phyloP scores from a whole-genome alignment of 176 grass and related monocot genomes.

The Rhipidocladum racemiflorum region DNA sequence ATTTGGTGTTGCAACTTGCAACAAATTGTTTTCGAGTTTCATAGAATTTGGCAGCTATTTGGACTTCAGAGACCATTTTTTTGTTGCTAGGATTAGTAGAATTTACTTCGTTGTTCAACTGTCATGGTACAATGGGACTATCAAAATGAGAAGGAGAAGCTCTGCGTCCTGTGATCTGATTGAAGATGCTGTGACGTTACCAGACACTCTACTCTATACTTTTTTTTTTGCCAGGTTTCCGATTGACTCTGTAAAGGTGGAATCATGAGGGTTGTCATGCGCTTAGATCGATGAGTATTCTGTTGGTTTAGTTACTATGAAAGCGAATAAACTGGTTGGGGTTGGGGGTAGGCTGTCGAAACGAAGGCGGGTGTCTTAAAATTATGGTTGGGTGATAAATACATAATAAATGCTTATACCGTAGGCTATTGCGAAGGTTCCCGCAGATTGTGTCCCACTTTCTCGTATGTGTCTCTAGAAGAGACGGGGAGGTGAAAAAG shows the following conservation, averaged over 20 bases:
- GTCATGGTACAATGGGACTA: neutral
- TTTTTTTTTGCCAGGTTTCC: neutral
- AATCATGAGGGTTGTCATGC: neutral
- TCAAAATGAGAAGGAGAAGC: neutral
- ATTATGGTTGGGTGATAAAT: slow-evolving; percentile 23
- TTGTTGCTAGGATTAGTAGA: neutral
- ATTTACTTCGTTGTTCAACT: neutral
- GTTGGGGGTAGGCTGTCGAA: neutral
- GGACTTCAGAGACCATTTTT: too few species aligned
- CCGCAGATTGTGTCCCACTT: neutral
- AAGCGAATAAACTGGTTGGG: neutral
- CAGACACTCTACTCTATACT: neutral
- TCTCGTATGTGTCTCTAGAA: neutral
- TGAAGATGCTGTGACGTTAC: neutral
- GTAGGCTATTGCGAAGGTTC: neutral
- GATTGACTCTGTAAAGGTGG: neutral
- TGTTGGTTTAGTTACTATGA: neutral
- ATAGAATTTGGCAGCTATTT: neutral
- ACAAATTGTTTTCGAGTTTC: neutral
- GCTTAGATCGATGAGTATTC: neutral
- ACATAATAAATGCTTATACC: slow-evolving; percentile 14
- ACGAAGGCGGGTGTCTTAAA: neutral
- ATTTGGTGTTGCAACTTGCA: neutral
- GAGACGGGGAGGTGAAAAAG: neutral
- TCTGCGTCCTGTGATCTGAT: slow-evolving; percentile 11